Evolutionary conservation across 371 early-diverging fungal genomes (phyloP).

Genomic region (Thermomucor indicae-seudaticae): DNA sequence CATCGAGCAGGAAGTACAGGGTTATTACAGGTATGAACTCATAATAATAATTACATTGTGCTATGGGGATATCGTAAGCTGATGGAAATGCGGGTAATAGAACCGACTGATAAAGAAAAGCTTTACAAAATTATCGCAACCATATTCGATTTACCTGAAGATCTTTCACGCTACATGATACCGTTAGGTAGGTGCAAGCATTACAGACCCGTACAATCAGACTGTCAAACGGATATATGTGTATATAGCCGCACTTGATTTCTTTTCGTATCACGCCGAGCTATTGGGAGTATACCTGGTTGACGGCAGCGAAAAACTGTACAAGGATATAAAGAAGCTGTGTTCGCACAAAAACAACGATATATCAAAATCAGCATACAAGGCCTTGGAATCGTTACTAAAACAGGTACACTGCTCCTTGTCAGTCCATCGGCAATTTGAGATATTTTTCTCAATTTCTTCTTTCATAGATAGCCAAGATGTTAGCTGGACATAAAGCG

Average conservation of each 20-base stretch:
- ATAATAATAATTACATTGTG: background rate
- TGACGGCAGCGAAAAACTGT: slow-evolving; percentile 39
- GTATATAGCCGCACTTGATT: slow-evolving; percentile 52
- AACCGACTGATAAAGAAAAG: slow-evolving; percentile 18
- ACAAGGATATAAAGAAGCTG: slow-evolving; percentile 19
- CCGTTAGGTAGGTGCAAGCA: slow-evolving; percentile 35
- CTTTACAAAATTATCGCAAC: slow-evolving; percentile 29
- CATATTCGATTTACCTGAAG: slow-evolving; percentile 41
- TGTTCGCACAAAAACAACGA: slow-evolving; percentile 50
- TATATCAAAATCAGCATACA: slow-evolving; percentile 45
- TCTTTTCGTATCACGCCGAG: slow-evolving; percentile 50
- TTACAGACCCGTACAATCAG: background rate
- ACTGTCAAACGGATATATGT: background rate
- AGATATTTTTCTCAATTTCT: no score
- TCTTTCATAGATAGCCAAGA: no score
- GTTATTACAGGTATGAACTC: slow-evolving; percentile 2
- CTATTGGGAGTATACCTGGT: slow-evolving; percentile 44
- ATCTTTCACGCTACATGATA: slow-evolving; percentile 35
- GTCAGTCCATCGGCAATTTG: no score
- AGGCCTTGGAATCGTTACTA: slow-evolving; percentile 49
- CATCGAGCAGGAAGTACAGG: slow-evolving; percentile 17
- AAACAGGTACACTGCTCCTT: slow-evolving; percentile 48
- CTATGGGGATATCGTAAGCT: no score
- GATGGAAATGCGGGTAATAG: no score
- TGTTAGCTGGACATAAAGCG: slow-evolving; percentile 1